phyloP scores from a whole-genome alignment of 2,329 filamentous ascomycete species.

The Hortaea werneckii region DNA sequence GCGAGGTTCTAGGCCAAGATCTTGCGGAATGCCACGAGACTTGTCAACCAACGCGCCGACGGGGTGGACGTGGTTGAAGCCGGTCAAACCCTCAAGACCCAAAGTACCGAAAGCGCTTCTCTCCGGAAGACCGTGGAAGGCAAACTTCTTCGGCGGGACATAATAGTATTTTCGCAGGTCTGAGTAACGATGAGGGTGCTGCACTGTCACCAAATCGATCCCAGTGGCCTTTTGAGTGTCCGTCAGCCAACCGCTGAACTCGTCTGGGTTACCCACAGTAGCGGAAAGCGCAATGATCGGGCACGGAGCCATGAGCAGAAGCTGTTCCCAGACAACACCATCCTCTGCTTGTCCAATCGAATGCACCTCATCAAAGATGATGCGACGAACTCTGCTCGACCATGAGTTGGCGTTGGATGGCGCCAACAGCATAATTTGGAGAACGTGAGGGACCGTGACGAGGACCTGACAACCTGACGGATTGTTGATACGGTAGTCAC shows the following conservation, averaged over 20 bases:
- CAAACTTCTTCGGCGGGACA: conserved; percentile 37
- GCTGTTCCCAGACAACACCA: conserved; percentile 68
- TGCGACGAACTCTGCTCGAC: conserved; percentile 58
- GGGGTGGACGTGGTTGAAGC: conserved; percentile 56
- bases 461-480: conserved; percentile 62
- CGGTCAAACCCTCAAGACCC: conserved; percentile 38
- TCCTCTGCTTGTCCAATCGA: conserved; percentile 69
- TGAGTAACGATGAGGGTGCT: conserved; percentile 61
- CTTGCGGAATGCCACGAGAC: conserved; percentile 53
- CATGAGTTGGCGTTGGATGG: conserved; percentile 57
- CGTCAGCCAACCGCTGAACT: conserved; percentile 59
- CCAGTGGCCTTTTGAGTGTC: conserved; percentile 55
- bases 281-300: conserved; percentile 72
- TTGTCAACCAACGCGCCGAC: conserved; percentile 52
- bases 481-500: conserved; percentile 67
- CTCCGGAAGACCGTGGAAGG: conserved; percentile 44
- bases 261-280: conserved; percentile 64
- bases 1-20: conserved; percentile 58
- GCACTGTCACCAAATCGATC: conserved; percentile 55
- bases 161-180: conserved; percentile 70
- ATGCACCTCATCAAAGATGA: conserved; percentile 77
- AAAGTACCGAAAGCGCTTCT: conserved; percentile 31
- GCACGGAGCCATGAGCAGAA: conserved; percentile 62
- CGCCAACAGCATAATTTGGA: conserved; percentile 66
- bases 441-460: conserved; percentile 66